Evolutionary conservation across 2,329 filamentous ascomycete genomes (phyloP).

Genomic region (Fusarium protoensiforme): DNA sequence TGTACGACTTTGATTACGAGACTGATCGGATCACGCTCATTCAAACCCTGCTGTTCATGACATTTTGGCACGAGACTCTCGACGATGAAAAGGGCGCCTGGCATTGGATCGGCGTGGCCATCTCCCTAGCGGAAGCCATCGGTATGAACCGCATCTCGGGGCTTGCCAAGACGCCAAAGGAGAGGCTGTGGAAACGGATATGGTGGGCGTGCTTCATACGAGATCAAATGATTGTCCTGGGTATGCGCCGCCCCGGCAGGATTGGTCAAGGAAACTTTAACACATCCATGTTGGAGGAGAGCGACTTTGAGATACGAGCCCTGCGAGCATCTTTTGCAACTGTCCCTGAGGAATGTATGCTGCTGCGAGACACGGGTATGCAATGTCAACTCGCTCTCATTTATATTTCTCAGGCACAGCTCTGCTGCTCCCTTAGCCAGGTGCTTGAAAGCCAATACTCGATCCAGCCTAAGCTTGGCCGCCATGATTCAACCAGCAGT

Average conservation of each 20-base stretch:
- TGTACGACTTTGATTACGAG: background rate
- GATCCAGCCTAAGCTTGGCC: background rate
- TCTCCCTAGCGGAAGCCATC: background rate
- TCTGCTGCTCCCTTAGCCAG: background rate
- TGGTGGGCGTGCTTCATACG: slow-evolving; percentile 8
- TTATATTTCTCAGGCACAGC: background rate
- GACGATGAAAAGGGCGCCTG: slow-evolving; percentile 2
- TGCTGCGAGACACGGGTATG: background rate
- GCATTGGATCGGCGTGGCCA: slow-evolving; percentile 2
- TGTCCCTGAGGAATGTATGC: no score
- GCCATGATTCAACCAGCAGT: background rate
- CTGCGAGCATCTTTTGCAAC: background rate
- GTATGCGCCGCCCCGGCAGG: background rate
- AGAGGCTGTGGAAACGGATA: background rate
- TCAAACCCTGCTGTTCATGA: background rate
- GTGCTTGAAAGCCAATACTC: background rate
- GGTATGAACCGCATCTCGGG: background rate
- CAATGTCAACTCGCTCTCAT: background rate
- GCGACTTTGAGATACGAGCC: background rate
- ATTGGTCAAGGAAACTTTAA: background rate
- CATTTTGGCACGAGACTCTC: background rate
- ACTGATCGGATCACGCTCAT: background rate
- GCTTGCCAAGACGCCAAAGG: background rate
- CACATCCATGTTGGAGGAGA: background rate
- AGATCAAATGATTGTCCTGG: background rate